Evolutionary conservation across 2,329 filamentous ascomycete species (phyloP), one percentile per base, ranked within the genome.

Genomic region (Neocucurbitaria cava): DNA sequence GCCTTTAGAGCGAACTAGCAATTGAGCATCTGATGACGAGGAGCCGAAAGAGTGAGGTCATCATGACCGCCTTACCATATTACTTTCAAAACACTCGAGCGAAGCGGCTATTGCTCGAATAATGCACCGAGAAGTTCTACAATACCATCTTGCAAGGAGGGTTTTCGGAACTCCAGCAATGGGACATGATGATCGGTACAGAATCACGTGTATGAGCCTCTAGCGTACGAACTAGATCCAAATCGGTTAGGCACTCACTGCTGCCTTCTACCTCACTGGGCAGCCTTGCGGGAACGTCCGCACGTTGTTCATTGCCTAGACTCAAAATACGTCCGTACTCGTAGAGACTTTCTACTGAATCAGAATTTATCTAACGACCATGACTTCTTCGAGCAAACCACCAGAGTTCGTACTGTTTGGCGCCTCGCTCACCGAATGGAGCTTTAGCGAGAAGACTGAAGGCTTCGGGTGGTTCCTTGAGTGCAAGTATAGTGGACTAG

Each of bases 391-490:
- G 8, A 36, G 11, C 10, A 28, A 24, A 1, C 40, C 64, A 20
- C 64, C 67, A 1, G 56, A 70, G 21, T 66, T 76, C 36, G 54
- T 75, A 2, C 64, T 76, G 3, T 74, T 76, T 39, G 73, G 73
- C 3, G 71, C 68, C 38, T 75, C 72, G 1, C 63, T 76, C 5
- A 75, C 70, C 0, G 54, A 71, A 56, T 75, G 69, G 68, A 58
- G 59, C 20, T 76, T 75, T 49, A 52, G 65, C 17, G 62, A 66
- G 40, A 9, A 56, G 3, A 69, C 58, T 1, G 44, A 61, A 21
- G 72, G 72, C 5, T 74, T 71, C 40, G 73, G 73, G 7, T 68
- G 62, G 59, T 55, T 62, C 10, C 60, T 75, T 10, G 48, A 65
- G 45, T 45, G 65, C 17, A 53, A 52, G 46, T 75, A 75, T 41